phyloP scores from a whole-genome alignment of 495 filamentous ascomycete species.

The Penicillium paradoxum region DNA sequence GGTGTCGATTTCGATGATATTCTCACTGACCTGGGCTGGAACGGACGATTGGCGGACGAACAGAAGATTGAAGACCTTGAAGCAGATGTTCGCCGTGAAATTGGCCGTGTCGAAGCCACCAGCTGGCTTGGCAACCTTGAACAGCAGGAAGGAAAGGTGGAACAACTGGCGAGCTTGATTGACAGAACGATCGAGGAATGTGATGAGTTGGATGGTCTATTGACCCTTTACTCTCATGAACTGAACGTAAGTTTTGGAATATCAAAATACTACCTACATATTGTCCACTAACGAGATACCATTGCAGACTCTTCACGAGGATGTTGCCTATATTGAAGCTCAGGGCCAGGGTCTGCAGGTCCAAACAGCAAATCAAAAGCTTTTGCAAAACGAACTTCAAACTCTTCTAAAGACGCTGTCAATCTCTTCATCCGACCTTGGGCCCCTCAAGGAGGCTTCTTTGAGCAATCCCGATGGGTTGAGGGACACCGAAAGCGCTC shows the following conservation, averaged over 20 bases:
- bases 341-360: conserved; percentile 96
- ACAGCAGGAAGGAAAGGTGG: conserved; percentile 83
- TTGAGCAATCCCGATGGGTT: conserved; percentile 66
- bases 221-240: conserved; percentile 92
- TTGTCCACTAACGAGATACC: neutral
- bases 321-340: conserved; percentile 94
- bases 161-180: conserved; percentile 74
- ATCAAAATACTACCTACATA: neutral
- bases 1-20: conserved; percentile 71
- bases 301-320: conserved; percentile 78
- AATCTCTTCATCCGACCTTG: conserved; percentile 69
- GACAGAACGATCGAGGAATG: conserved; percentile 88
- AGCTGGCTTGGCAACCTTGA: conserved; percentile 87
- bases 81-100: conserved; percentile 76
- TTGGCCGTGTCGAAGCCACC: conserved; percentile 84
- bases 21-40: conserved; percentile 88
- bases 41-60: conserved; percentile 62
- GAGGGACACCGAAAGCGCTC: conserved; percentile 65
- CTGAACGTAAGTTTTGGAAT: conserved; percentile 62
- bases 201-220: conserved; percentile 86
- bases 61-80: conserved; percentile 79
- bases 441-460: conserved; percentile 66
- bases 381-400: conserved; percentile 82
- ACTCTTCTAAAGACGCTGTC: conserved; percentile 78
- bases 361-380: conserved; percentile 93